phyloP scores from a whole-genome alignment of 2,329 filamentous ascomycete species.

The Curvularia spicifera region DNA sequence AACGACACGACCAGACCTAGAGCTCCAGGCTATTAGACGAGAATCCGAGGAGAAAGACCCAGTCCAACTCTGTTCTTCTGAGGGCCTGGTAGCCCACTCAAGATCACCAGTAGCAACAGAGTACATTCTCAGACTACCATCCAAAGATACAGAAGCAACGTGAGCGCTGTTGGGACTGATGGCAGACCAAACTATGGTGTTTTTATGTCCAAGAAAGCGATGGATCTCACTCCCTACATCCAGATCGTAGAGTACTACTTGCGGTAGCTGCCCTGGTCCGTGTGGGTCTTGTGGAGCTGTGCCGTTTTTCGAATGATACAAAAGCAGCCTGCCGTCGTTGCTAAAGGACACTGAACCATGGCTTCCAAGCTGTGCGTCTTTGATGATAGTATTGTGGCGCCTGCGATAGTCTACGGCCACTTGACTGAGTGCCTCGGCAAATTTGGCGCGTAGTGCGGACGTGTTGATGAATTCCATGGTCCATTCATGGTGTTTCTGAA shows the following conservation, averaged over 20 bases:
- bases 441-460: conserved; percentile 29
- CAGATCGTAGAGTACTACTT: background rate
- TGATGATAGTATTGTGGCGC: conserved; percentile 29
- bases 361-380: background rate
- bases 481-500: conserved; percentile 38
- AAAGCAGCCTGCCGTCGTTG: background rate
- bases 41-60: conserved; percentile 38
- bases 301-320: background rate
- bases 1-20: conserved; percentile 19
- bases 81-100: conserved; percentile 26
- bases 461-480: conserved; percentile 29
- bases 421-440: conserved; percentile 26
- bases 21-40: conserved; percentile 34
- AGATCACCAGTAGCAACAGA: conserved; percentile 26
- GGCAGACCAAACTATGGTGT: background rate
- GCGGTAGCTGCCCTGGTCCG: background rate
- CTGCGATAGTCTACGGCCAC: conserved; percentile 31
- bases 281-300: background rate
- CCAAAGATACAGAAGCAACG: background rate
- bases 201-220: background rate
- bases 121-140: background rate
- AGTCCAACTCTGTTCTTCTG: conserved; percentile 30
- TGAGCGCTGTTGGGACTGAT: background rate
- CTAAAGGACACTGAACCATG: background rate
- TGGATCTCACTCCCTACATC: background rate